Base-by-base conservation (phyloP, 2,329 filamentous ascomycete genomes). In the Claviceps digitariae region DNA sequence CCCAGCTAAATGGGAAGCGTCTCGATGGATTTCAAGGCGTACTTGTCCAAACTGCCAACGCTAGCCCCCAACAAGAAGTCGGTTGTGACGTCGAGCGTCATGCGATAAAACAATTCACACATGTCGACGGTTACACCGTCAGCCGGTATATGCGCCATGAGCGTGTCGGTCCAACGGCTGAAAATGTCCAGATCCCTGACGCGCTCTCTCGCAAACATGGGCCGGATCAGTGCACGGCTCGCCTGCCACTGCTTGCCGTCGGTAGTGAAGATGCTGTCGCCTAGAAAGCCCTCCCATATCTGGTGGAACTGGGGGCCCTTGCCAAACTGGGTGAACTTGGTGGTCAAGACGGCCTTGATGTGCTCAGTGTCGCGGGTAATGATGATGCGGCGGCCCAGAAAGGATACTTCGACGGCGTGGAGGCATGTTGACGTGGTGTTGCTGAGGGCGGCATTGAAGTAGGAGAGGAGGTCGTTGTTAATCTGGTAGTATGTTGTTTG, bases 341-440 rank as follows among this genome's bases (percentile, higher is more conserved):
- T 86, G 0, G 90, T 86, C 21, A 96, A 74, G 27, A 96, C 76
- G 6, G 90, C 87, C 67, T 95, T 95, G 71, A 94, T 86, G 64
- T 95, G 95, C 62, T 93, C 88, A 0, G 86, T 86, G 59, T 95
- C 89, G 4, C 79, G 79, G 0, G 90, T 95, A 61, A 93, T 75
- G 53, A 95, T 68, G 17, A 84, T 67, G 17, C 86, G 79, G 50
- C 70, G 64, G 50, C 76, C 75, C 1, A 81, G 61, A 6, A 81
- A 60, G 1, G 73, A 72, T 8, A 72, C 65, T 67, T 90, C 86
- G 43, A 76, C 69, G 0, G 53, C 52, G 27, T 57, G 45, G 8
- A 52, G 52, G 31, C 47, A 47, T 5, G 43, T 54, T 4, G 52
- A 15, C 23, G 43, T 47, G 34, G 31, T 41, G 23, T 41, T 34